These are phyloP conservation scores for Potentilla sterilis DNA, from an alignment of 306 rosid genomes.

Conservation along the genomic window DNA sequence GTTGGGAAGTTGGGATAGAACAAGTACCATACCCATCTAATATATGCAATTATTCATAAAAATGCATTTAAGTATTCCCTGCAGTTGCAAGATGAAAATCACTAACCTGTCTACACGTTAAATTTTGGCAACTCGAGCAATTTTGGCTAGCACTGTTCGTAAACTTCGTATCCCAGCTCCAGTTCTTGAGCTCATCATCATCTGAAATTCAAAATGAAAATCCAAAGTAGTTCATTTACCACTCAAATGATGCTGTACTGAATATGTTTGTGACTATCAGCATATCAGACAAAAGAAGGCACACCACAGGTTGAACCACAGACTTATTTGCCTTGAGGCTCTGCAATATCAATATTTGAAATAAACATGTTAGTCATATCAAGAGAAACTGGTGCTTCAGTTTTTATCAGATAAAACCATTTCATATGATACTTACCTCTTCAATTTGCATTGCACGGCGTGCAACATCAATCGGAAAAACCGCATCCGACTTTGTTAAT, in stretches of 20 bases:
- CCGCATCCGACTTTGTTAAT: constrained; percentile 72
- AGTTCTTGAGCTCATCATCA: constrained; percentile 92
- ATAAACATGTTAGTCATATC: constrained; percentile 33
- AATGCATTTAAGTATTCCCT: neutral
- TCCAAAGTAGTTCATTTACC: constrained; percentile 11
- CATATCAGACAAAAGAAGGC: constrained; percentile 22
- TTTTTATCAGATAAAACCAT: neutral
- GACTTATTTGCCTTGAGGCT: constrained; percentile 67
- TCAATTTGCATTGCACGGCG: constrained; percentile 90
- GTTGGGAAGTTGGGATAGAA: neutral
- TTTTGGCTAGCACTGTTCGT: constrained; percentile 71
- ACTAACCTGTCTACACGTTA: constrained; percentile 29
- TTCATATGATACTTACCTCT: constrained; percentile 51
- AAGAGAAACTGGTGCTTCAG: constrained; percentile 6
- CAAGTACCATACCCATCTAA: neutral
- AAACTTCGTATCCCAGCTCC: constrained; percentile 92
- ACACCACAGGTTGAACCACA: constrained; percentile 80
- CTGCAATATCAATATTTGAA: constrained; percentile 35
- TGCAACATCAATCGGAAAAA: constrained; percentile 91
- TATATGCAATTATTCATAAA: neutral
- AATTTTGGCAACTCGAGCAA: constrained; percentile 61
- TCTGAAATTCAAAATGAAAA: constrained; percentile 41
- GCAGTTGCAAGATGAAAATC: neutral
- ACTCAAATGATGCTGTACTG: neutral
- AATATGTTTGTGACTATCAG: neutral